These are phyloP conservation scores for Rubus parviflorus DNA, from an alignment of 306 rosid genomes.

Conservation along the genomic window DNA sequence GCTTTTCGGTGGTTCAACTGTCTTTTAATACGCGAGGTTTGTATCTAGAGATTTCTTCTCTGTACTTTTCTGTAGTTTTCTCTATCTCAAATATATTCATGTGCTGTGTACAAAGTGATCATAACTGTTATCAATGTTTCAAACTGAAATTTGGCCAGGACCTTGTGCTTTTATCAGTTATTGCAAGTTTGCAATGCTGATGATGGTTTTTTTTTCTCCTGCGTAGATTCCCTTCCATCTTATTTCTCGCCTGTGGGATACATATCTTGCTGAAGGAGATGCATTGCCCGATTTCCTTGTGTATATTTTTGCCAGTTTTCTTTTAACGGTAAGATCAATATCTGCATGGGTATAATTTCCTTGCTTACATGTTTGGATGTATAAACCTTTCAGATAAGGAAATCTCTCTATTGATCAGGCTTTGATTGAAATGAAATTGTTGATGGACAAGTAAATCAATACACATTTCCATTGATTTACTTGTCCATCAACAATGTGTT, in stretches of 20 bases:
- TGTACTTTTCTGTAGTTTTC: constrained; percentile 15
- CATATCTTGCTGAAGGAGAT: constrained; percentile 98
- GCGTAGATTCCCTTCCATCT: constrained; percentile 85
- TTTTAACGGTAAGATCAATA: constrained; percentile 73
- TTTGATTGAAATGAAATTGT: not conserved
- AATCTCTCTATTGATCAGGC: not conserved
- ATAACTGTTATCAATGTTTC: constrained; percentile 16
- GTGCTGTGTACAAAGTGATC: not conserved
- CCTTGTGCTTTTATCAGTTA: constrained; percentile 26
- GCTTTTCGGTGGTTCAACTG: constrained; percentile 99
- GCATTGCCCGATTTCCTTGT: constrained; percentile 97
- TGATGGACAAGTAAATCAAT: no score
- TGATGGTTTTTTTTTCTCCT: constrained; percentile 16
- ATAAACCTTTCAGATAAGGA: not conserved
- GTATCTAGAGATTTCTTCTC: constrained; percentile 18
- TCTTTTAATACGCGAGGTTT: constrained; percentile 95
- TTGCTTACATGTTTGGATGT: constrained; percentile 19
- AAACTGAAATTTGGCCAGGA: constrained; percentile 7
- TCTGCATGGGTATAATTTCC: constrained; percentile 3
- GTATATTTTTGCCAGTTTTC: constrained; percentile 95
- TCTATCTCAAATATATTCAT: constrained; percentile 7
- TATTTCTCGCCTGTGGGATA: constrained; percentile 97
- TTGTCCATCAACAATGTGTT: not conserved
- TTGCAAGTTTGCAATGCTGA: constrained; percentile 21
- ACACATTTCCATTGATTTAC: not conserved